phyloP scores from a whole-genome alignment of 441 rosid species.

The Gossypium aridum region DNA sequence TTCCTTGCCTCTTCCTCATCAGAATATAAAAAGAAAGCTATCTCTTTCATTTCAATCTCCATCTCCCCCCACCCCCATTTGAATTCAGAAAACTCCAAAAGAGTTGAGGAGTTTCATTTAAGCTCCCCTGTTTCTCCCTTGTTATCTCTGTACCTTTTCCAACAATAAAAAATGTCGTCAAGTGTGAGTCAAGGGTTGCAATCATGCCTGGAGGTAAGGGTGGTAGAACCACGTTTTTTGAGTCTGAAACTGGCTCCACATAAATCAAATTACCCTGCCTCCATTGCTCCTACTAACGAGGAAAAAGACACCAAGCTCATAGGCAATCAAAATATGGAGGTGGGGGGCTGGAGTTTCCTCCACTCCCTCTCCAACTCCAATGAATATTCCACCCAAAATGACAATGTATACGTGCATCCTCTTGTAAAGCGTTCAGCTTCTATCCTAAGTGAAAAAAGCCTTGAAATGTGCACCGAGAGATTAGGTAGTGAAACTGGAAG shows the following conservation, averaged over 20 bases:
- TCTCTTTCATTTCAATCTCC: background rate
- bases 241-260: constrained; percentile 36
- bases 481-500: constrained; percentile 56
- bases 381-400: constrained; percentile 6
- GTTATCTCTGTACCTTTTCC: background rate
- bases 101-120: background rate
- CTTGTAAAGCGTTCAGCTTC: constrained; percentile 31
- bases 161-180: constrained; percentile 30
- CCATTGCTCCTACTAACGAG: background rate
- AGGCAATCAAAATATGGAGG: constrained; percentile 14
- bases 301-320: constrained; percentile 5
- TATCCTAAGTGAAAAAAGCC: constrained; percentile 34
- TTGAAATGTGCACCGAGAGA: constrained; percentile 62
- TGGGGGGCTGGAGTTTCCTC: constrained; percentile 43
- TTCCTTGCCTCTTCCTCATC: background rate
- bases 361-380: constrained; percentile 24
- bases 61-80: background rate
- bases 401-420: constrained; percentile 40
- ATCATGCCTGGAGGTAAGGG: constrained; percentile 33
- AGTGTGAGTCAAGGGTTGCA: constrained; percentile 42
- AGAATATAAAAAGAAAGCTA: background rate
- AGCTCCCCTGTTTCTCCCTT: constrained; percentile 21
- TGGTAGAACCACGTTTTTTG: constrained; percentile 27
- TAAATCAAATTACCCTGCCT: constrained; percentile 7
- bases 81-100: background rate